Evolutionary conservation across 225 moss, liverwort and hornwort species (phyloP).

Genomic region (Straminergon stramineum): DNA sequence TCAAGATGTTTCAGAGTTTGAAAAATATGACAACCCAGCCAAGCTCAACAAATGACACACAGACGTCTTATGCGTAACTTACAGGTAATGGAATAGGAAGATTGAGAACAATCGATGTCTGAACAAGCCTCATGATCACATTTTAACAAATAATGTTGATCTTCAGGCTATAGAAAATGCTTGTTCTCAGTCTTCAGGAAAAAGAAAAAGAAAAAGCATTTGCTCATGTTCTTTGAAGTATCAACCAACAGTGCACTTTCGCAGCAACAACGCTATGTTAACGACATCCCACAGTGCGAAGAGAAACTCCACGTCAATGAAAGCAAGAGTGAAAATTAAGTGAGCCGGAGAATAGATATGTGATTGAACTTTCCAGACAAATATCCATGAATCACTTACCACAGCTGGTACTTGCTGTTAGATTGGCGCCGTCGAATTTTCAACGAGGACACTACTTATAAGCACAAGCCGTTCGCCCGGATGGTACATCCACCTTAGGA

Average conservation of each 20-base stretch:
- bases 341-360: background rate
- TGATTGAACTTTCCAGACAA: background rate
- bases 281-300: background rate
- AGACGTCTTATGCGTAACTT: background rate
- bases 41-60: background rate
- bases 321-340: background rate
- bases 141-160: background rate
- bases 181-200: background rate
- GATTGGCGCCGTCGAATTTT: background rate
- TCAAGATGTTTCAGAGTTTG: background rate
- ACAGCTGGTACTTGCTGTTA: background rate
- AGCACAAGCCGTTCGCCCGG: background rate
- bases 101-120: background rate
- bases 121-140: background rate
- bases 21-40: background rate
- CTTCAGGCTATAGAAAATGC: background rate
- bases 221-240: background rate
- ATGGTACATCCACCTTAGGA: background rate
- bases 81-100: background rate
- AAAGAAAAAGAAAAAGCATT: background rate
- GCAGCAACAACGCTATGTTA: background rate
- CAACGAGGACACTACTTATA: background rate
- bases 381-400: background rate
- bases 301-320: background rate
- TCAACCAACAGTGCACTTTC: background rate